A percentile compares a stretch with the other conserved stretches of the same genome.
phyloP scores from a whole-genome alignment of 202 grass and related monocot genomes.

The Zizania palustris region DNA sequence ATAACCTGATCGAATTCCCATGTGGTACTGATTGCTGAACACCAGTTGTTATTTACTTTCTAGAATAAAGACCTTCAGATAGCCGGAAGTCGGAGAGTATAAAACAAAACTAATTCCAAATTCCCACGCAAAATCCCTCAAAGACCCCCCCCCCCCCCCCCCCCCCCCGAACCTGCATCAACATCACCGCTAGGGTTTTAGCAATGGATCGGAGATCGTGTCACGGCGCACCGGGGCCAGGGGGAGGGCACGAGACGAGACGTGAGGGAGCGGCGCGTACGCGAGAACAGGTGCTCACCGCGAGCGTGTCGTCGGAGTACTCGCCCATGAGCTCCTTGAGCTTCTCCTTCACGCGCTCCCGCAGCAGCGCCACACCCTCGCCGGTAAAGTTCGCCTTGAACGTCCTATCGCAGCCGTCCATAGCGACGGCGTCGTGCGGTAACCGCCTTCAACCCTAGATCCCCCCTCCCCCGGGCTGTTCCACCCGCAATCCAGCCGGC shows the following conservation, averaged over 20 bases:
- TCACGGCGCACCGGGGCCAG: not conserved
- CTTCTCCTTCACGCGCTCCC: conserved; percentile 68
- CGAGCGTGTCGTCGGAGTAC: conserved; percentile 82
- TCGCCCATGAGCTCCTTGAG: conserved; percentile 83
- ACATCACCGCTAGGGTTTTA: conserved; percentile 44
- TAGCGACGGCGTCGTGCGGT: not conserved
- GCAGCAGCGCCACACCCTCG: conserved; percentile 60
- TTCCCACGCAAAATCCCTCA: too few relatives aligned
- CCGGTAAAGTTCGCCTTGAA: conserved; percentile 70
- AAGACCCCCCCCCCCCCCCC: too few relatives aligned
- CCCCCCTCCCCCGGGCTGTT: not conserved
- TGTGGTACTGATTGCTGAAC: not conserved
- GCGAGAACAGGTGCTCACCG: conserved; percentile 37
- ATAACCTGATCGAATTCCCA: not conserved
- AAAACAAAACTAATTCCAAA: conserved; percentile 8
- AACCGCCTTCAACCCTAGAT: conserved; percentile 44
- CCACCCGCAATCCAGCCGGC: not conserved
- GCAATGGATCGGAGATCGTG: conserved; percentile 40
- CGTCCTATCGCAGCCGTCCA: conserved; percentile 52
- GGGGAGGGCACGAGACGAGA: not conserved
- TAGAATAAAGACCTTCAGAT: not conserved
- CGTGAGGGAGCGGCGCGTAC: not conserved
- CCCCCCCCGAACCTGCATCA: too few relatives aligned
- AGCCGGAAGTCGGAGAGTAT: not conserved
- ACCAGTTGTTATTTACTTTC: too few relatives aligned